Evolutionary conservation across 2,329 filamentous ascomycete species (phyloP).

Genomic region (Didymella sp.): DNA sequence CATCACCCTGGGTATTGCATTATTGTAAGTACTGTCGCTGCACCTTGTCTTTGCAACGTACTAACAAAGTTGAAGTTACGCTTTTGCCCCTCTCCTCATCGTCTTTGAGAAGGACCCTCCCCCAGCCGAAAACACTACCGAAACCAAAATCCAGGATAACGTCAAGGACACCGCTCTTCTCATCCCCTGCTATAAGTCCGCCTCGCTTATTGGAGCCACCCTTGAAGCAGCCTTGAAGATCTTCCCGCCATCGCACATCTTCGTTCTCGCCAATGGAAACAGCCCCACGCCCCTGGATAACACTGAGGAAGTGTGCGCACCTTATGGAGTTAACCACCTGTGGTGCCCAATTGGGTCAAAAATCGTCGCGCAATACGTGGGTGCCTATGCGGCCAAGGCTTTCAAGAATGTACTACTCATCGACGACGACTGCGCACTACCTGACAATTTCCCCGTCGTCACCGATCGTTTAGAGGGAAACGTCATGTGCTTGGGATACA

Average conservation of each 20-base stretch:
- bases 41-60: background rate
- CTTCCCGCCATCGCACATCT: conserved; percentile 56
- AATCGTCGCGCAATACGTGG: conserved; percentile 59
- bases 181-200: conserved; percentile 60
- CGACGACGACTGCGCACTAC: conserved; percentile 59
- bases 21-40: conserved; percentile 35
- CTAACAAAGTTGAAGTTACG: conserved; percentile 22
- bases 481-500: conserved; percentile 58
- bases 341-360: conserved; percentile 60
- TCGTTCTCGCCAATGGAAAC: conserved; percentile 59
- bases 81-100: conserved; percentile 42
- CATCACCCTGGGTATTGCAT: conserved; percentile 50
- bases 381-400: conserved; percentile 54
- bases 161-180: conserved; percentile 52
- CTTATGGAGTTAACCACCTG: conserved; percentile 57
- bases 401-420: conserved; percentile 59
- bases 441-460: conserved; percentile 57
- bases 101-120: conserved; percentile 45
- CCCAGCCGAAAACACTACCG: conserved; percentile 22
- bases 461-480: conserved; percentile 52
- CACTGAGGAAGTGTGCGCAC: conserved; percentile 55
- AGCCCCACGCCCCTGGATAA: conserved; percentile 56
- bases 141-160: conserved; percentile 35
- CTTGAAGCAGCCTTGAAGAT: conserved; percentile 56
- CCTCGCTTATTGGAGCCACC: conserved; percentile 51